Conservation (phyloP, 2,329 filamentous ascomycete genomes). For the Ceratocystis albifundus region DNA sequence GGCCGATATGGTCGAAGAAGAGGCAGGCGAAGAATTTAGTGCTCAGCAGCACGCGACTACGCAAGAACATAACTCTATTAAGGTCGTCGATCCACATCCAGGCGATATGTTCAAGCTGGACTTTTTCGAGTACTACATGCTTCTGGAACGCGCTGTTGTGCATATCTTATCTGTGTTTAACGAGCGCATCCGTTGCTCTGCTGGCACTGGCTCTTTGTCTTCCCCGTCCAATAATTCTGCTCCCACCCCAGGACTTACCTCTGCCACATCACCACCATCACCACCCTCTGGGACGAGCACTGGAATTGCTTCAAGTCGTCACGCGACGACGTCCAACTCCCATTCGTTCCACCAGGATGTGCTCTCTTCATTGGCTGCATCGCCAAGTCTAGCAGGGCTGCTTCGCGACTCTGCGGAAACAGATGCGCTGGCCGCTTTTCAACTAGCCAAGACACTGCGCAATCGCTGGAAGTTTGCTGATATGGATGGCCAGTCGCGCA, state of each 20-base stretch:
- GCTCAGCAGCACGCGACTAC: not conserved
- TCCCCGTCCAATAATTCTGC: not conserved
- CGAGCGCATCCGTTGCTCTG: conserved; percentile 37
- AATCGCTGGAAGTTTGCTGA: conserved; percentile 63
- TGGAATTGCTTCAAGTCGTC: conserved; percentile 4
- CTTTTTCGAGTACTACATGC: conserved; percentile 64
- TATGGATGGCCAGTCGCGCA: conserved; percentile 30
- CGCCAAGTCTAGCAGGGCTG: conserved; percentile 40
- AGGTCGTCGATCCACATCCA: conserved; percentile 40
- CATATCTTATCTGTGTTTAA: conserved; percentile 54
- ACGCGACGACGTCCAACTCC: conserved; percentile 15
- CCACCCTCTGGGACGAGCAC: not conserved
- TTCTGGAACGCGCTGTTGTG: conserved; percentile 59
- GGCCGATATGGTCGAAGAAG: conserved; percentile 18
- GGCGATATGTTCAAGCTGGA: conserved; percentile 59
- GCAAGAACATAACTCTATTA: not conserved
- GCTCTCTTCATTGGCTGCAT: conserved; percentile 47
- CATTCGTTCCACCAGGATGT: conserved; percentile 62
- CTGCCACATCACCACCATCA: not conserved
- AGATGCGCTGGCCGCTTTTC: conserved; percentile 44
- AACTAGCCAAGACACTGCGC: conserved; percentile 55
- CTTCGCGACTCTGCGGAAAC: conserved; percentile 29
- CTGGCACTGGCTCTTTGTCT: not conserved
- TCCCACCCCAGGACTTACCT: not conserved
- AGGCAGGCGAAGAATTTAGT: conserved; percentile 27